Conservation (phyloP, 75 land plant genomes). For the Isoetes taiwanensis region DNA sequence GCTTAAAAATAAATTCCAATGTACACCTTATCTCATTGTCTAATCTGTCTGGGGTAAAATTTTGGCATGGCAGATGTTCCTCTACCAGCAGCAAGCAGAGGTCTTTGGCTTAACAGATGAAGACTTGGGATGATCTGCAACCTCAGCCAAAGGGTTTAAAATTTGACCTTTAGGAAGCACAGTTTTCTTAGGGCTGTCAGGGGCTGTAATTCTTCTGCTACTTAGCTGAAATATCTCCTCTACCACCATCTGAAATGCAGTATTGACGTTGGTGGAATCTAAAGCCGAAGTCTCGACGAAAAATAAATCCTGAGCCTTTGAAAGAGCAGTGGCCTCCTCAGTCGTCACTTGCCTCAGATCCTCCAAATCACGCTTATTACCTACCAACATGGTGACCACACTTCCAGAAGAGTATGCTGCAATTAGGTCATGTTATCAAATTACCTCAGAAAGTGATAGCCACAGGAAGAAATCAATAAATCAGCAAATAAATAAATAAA, state of each 20-base stretch:
- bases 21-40: too few relatives aligned
- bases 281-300: slow-evolving; percentile 89
- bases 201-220: slow-evolving; percentile 10
- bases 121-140: too few relatives aligned
- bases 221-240: slow-evolving; percentile 61
- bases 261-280: slow-evolving; percentile 70
- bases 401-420: slow-evolving; percentile 86
- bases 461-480: neutral
- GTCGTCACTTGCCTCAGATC: slow-evolving; percentile 59
- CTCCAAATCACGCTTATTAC: slow-evolving; percentile 76
- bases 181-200: neutral
- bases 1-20: too few relatives aligned
- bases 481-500: neutral
- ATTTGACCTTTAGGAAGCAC: too few relatives aligned
- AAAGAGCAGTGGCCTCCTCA: slow-evolving; percentile 59
- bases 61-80: too few relatives aligned
- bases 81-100: too few relatives aligned
- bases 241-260: slow-evolving; percentile 79
- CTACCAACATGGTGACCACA: slow-evolving; percentile 79
- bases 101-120: too few relatives aligned
- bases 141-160: too few relatives aligned
- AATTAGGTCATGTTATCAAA: neutral
- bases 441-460: neutral
- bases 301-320: slow-evolving; percentile 55
- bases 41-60: too few relatives aligned